Percentiles rank a stretch among this genome's conserved stretches.
Conservation (phyloP, 306 rosid genomes). For the Cucumis hystrix region DNA sequence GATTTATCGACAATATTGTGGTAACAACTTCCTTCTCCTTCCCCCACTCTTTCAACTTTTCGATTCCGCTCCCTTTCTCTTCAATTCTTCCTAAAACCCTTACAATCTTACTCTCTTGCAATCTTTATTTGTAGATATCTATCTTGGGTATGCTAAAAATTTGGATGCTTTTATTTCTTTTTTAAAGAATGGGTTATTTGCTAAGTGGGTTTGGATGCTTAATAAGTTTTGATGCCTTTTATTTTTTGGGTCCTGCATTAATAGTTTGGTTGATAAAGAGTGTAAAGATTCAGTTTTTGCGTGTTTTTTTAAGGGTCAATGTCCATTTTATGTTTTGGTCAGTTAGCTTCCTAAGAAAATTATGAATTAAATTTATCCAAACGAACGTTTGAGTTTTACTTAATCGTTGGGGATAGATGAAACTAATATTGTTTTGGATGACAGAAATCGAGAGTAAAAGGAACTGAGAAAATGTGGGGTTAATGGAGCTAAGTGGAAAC, state of each 20-base stretch:
- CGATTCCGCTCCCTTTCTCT: neutral
- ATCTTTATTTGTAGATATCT: neutral
- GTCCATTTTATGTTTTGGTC: neutral
- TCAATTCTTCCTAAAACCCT: neutral
- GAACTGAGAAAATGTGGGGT: neutral
- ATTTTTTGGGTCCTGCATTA: neutral
- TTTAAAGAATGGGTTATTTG: neutral
- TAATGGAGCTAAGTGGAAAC: neutral
- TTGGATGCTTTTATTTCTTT: neutral
- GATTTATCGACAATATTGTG: slow-evolving; percentile 58
- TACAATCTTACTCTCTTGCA: neutral
- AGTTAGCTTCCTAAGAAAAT: neutral
- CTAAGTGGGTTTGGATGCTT: neutral
- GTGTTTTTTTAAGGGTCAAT: neutral
- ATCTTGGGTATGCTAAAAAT: neutral
- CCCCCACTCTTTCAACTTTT: neutral
- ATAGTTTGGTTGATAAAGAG: neutral
- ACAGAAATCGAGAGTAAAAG: neutral
- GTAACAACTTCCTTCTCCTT: slow-evolving; percentile 22
- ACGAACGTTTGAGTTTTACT: neutral
- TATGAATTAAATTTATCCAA: neutral
- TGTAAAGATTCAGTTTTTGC: neutral
- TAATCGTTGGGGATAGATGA: neutral
- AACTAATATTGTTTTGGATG: neutral
- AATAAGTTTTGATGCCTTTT: neutral